Evolutionary conservation across 139 green algal species (phyloP), one percentile per base, ranked within the genome.

Genomic region (Chlorella sp.): DNA sequence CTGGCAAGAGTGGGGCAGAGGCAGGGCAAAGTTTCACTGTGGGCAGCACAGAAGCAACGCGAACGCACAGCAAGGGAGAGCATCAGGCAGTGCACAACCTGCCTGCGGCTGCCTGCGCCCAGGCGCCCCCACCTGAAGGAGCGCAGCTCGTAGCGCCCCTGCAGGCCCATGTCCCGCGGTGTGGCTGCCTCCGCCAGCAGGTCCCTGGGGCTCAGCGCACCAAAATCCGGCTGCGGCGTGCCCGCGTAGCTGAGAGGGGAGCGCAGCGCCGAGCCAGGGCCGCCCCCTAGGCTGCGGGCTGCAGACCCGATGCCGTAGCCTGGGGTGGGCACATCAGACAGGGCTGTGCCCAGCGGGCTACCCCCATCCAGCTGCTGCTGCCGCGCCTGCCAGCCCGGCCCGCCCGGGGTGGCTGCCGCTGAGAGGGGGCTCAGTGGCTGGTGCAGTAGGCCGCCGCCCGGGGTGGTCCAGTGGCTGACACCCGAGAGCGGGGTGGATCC

Each of bases 201-300:
- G 16, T n/a, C 43, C 4, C n/a, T 76, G 32, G 36, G 54, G n/a
- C 67, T 34, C 28, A 24, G 38, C 58, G 24, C 38, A 3, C 41
- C 38, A 16, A 62, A 76, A 20, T 44, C 64, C 3, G 79, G 79
- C 79, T 84, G 79, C 34, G 79, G 79, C 20, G 79, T 84, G 79
- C 43, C 64, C 19, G 79, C 79, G 36, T 17, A 32, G 64, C 64
- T 76, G 43, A 76, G 64, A 26, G 79, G 44, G 11, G 77, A 74
- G 77, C 76, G 76, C 76, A 82, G 36, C 46, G 40, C 56, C 3
- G 76, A 82, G 58, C 16, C 38, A 11, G 30, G 67, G 70, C 40
- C 48, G 30, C 72, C 36, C 24, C 36, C 24, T 44, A 60, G 44
- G 44, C 41, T 34, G 34, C 20, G 44, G 72, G n/a, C 65, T 34